Evolutionary conservation across 192 early-diverging fungal genomes (phyloP).

Genomic region (Radiomyces spectabilis): DNA sequence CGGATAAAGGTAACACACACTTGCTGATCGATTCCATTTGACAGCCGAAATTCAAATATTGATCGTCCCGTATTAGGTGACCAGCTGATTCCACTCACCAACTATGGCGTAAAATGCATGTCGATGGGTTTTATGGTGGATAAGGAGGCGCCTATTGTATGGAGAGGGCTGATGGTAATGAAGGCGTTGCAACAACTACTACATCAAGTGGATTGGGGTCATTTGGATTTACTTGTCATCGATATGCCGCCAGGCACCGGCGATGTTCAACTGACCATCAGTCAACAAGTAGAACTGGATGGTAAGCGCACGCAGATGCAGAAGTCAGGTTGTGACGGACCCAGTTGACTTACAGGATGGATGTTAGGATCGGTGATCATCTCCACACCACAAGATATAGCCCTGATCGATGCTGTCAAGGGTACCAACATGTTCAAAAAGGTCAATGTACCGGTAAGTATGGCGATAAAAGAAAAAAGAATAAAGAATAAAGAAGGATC

Average conservation of each 20-base stretch:
- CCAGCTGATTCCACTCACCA: conserved; percentile 61
- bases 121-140: conserved; percentile 85
- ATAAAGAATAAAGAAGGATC: too few species aligned
- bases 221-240: conserved; percentile 72
- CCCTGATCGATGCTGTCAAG: conserved; percentile 70
- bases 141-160: conserved; percentile 70
- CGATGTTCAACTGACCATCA: conserved; percentile 81
- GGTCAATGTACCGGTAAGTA: conserved; percentile 69
- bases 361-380: conserved; percentile 80
- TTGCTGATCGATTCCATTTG: not conserved
- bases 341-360: not conserved
- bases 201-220: conserved; percentile 75
- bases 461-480: not conserved
- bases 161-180: conserved; percentile 94
- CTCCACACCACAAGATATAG: conserved; percentile 89
- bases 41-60: not conserved
- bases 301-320: conserved; percentile 9
- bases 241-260: conserved; percentile 93
- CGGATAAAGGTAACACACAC: conserved; percentile 49
- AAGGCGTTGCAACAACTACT: conserved; percentile 84
- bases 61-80: conserved; percentile 29
- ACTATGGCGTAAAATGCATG: conserved; percentile 88
- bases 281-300: conserved; percentile 63
- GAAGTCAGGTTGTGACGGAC: not conserved
- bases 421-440: conserved; percentile 80